These are phyloP conservation scores for Kalmusia sp. DNA, from an alignment of 2,329 filamentous ascomycete genomes.

Conservation along the genomic window DNA sequence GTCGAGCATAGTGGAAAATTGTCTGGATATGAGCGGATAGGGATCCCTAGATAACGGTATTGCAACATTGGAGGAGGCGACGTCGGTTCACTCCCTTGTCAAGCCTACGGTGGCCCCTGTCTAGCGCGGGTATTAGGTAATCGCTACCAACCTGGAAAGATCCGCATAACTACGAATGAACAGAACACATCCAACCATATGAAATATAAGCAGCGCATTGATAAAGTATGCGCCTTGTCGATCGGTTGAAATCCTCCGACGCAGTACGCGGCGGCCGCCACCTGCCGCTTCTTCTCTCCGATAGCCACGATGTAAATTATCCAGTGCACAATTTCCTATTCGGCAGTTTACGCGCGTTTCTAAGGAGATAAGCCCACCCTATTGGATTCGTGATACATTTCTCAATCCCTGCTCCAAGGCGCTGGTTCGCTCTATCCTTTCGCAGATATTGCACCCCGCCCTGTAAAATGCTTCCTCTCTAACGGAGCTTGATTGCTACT, in stretches of 20 bases:
- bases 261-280: background rate
- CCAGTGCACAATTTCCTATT: background rate
- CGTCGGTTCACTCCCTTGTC: background rate
- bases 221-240: background rate
- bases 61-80: constrained; percentile 1
- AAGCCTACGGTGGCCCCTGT: background rate
- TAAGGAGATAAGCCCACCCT: background rate
- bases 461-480: background rate
- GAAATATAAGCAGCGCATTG: background rate
- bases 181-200: background rate
- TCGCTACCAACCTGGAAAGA: constrained; percentile 1
- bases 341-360: background rate
- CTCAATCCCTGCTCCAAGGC: background rate
- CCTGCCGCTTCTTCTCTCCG: constrained; percentile 1
- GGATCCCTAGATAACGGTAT: constrained; percentile 5
- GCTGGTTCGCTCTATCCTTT: background rate
- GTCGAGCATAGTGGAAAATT: background rate
- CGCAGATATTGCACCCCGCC: constrained; percentile 4
- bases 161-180: background rate
- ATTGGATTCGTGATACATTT: constrained; percentile 1
- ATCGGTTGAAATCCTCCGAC: constrained; percentile 4
- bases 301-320: background rate
- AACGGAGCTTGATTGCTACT: background rate
- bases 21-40: background rate
- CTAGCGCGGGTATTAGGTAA: background rate